Evolutionary conservation across 129 eudicot species (phyloP).

Genomic region (Scalesia atractyloides): DNA sequence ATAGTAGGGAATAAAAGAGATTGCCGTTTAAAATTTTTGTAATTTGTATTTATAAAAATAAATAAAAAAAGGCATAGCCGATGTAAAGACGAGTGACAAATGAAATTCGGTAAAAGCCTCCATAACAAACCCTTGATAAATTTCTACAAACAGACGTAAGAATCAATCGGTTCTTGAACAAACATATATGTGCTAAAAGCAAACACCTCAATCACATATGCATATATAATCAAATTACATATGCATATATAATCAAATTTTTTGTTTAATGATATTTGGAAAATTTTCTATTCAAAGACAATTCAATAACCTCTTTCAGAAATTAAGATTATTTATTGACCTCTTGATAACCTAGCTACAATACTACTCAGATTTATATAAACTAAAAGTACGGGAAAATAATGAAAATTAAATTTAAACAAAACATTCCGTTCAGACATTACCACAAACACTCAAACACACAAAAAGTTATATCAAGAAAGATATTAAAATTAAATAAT

Average conservation of each 20-base stretch:
- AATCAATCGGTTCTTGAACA: not conserved
- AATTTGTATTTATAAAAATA: no score
- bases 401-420: not conserved
- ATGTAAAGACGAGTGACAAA: not conserved
- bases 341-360: not conserved
- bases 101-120: not conserved
- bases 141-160: not conserved
- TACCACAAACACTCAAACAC: not conserved
- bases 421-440: not conserved
- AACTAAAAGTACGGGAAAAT: not conserved
- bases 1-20: no score
- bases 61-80: not conserved
- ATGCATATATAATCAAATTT: not conserved
- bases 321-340: not conserved
- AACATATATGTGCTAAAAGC: not conserved
- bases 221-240: not conserved
- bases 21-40: no score
- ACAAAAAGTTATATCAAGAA: constrained; percentile 5
- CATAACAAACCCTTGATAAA: not conserved
- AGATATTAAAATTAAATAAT: not conserved
- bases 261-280: not conserved
- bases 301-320: not conserved
- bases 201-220: not conserved
- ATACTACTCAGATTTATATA: not conserved
- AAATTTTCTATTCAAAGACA: not conserved